Evolutionary conservation across 108 stramenopile genomes (phyloP), one percentile per base, ranked within the genome.

Genomic region (Conticribra guillardii): DNA sequence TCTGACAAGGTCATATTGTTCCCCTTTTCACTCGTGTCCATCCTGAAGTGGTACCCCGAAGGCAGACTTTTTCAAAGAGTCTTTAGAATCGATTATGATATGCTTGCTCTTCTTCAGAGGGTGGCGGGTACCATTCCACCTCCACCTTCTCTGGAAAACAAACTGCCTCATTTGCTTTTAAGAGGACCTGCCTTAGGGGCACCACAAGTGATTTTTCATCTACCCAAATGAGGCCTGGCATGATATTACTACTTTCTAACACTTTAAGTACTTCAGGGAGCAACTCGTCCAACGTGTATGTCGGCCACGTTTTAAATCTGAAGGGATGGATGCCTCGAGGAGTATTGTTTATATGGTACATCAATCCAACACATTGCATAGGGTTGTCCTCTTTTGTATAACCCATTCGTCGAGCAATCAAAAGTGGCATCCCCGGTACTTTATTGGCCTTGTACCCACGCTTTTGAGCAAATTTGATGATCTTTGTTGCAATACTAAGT

Each of bases 121-220:
- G 67, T n/a, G 67, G 67, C 1, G 67, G 53, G 31, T 68, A 68
- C 67, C 67, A 68, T 21, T 57, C 55, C n/a, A 68, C 67, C 5
- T 15, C 14, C 3, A 68, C 4, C 8, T 21, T 48, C 41, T 68
- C 55, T 14, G 45, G 19, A 22, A 46, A 68, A 23, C 37, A 31
- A 26, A 37, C 26, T 7, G 18, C 11, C 4, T 68, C 67, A 23
- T 24, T 55, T 29, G 67, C 67, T 0, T 27, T 33, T 5, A 44
- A 27, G 24, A 68, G 41, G 7, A 44, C 41, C 22, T 68, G 23
- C 19, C 34, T 68, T 31, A 68, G 32, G 2, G 67, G 54, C 41
- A 29, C 31, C n/a, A 68, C 54, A 31, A 55, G 32, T 8, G 53
- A 54, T 57, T 46, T 47, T 15, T 68, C 67, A 57, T 55, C 54